phyloP scores from a whole-genome alignment of 768 basidiomycete genomes.

The Suillus subaureus region DNA sequence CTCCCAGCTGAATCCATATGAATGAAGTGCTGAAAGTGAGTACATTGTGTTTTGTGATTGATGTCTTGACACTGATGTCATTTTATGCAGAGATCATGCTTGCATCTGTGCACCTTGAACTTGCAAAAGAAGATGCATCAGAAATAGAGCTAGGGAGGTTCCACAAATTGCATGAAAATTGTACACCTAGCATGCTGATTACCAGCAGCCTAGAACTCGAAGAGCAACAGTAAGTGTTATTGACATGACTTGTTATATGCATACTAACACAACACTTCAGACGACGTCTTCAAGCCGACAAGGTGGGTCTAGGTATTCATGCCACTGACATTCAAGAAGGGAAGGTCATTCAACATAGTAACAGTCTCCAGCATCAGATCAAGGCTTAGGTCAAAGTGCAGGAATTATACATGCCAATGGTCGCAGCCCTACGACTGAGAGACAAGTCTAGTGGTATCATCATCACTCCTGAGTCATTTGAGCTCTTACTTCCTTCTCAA shows the following conservation, averaged over 20 bases:
- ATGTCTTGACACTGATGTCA: neutral
- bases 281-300: neutral
- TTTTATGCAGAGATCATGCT: slow-evolving; percentile 4
- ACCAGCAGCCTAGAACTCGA: slow-evolving; percentile 18
- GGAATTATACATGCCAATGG: slow-evolving; percentile 30
- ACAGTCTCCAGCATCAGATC: slow-evolving; percentile 24
- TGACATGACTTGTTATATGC: no score
- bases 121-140: slow-evolving; percentile 14
- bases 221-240: slow-evolving; percentile 18
- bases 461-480: neutral
- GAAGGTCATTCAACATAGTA: slow-evolving; percentile 29
- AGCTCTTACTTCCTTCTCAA: slow-evolving; percentile 1
- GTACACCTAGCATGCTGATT: slow-evolving; percentile 11
- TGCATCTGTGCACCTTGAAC: slow-evolving; percentile 8
- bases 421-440: neutral
- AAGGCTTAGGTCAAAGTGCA: slow-evolving; percentile 32
- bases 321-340: slow-evolving; percentile 31
- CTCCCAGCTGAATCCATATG: slow-evolving; percentile 26
- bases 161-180: slow-evolving; percentile 6
- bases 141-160: neutral
- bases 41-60: neutral
- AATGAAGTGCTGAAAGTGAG: neutral
- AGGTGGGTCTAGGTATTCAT: slow-evolving; percentile 17
- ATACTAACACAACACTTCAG: neutral
- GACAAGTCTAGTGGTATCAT: neutral